Conservation (phyloP, 2,329 filamentous ascomycete species). For the Alternaria triticina region DNA sequence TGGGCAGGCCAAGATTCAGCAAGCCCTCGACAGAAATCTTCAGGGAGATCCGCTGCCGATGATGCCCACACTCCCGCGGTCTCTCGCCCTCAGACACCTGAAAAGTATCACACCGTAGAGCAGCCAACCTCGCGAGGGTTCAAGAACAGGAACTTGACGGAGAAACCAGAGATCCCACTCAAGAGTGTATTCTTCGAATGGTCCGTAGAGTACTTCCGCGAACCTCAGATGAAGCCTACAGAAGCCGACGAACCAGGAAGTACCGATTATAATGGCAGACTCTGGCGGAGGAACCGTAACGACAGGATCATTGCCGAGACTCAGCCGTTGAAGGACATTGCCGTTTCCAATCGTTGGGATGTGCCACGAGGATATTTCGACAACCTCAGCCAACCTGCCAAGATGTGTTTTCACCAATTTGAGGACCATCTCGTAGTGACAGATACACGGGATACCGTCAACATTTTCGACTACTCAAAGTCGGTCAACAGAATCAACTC, state of each 20-base stretch:
- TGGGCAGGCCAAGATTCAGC: conserved; percentile 51
- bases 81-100: conserved; percentile 68
- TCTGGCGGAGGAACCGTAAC: conserved; percentile 92
- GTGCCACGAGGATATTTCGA: conserved; percentile 82
- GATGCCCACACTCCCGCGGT: conserved; percentile 73
- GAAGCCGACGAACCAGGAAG: conserved; percentile 97
- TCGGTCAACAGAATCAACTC: conserved; percentile 74
- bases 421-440: conserved; percentile 94
- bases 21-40: conserved; percentile 35
- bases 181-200: conserved; percentile 88
- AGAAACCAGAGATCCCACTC: conserved; percentile 72
- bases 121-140: conserved; percentile 83
- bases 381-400: conserved; percentile 86
- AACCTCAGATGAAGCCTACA: conserved; percentile 96
- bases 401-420: conserved; percentile 97
- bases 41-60: conserved; percentile 56
- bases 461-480: conserved; percentile 76
- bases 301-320: conserved; percentile 91
- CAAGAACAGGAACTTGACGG: conserved; percentile 64
- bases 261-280: conserved; percentile 90
- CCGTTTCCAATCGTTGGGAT: conserved; percentile 86
- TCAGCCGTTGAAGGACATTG: conserved; percentile 89
- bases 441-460: conserved; percentile 89
- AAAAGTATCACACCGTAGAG: conserved; percentile 72
- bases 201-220: conserved; percentile 96